Percentiles rank a stretch among this genome's conserved stretches.
These are phyloP conservation scores for Haberlea rhodopensis DNA, from an alignment of 257 asterid species.

Conservation along the genomic window DNA sequence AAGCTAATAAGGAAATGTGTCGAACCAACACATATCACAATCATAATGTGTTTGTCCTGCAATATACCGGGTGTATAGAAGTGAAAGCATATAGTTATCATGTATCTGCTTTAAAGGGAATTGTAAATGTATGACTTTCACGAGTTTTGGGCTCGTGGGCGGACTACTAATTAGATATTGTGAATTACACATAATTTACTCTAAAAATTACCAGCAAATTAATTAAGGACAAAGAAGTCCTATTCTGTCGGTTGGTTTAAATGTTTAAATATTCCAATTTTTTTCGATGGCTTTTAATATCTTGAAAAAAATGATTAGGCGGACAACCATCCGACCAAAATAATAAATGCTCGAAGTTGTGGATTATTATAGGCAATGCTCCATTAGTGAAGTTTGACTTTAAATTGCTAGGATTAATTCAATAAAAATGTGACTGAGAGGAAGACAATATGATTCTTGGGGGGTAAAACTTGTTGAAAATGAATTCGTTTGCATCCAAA, in stretches of 20 bases:
- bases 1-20: too few relatives aligned
- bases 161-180: not conserved
- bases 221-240: not conserved
- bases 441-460: too few relatives aligned
- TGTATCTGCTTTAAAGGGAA: not conserved
- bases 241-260: not conserved
- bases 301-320: not conserved
- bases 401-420: too few relatives aligned
- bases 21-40: not conserved
- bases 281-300: not conserved
- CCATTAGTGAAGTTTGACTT: not conserved
- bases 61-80: too few relatives aligned
- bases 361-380: not conserved
- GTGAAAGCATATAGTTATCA: not conserved
- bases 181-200: too few relatives aligned
- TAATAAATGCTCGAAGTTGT: too few relatives aligned
- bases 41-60: too few relatives aligned
- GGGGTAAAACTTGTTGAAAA: too few relatives aligned
- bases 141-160: not conserved
- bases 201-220: not conserved
- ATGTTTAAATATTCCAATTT: not conserved
- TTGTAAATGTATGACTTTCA: not conserved
- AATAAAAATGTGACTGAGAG: too few relatives aligned
- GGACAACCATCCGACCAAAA: too few relatives aligned
- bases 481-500: too few relatives aligned